Evolutionary conservation across 352 stramenopile genomes (phyloP), one percentile per base, ranked within the genome.

Genomic region (Pythium graminicola): DNA sequence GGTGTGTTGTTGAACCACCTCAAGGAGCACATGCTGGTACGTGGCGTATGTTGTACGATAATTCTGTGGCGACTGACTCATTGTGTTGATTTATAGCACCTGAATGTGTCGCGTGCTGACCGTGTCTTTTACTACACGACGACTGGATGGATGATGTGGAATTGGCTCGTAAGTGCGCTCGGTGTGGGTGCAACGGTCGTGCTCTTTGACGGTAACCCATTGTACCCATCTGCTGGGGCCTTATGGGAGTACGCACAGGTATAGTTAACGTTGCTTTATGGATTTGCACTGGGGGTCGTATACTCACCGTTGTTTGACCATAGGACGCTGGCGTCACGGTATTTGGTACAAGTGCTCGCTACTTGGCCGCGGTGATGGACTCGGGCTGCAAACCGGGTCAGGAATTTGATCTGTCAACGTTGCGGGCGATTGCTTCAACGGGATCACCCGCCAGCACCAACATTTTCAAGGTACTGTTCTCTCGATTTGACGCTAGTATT

Each of bases 131-230:
- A 88, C 54, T 88, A 88, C 60, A 89, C 77, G 41, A 91, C 81
- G 3, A 91, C 81, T 2, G 81, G 73, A 44, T 89, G 79, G 81
- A 93, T 93, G 83, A 93, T 93, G 83, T 93, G 83, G 83, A 92
- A 93, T 52, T 95, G 82, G 82, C 63, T 89, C 46, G 74, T 86
- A 27, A 86, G 76, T 36, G 73, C 60, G 5, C 72, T 95, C 10
- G 73, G 77, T 16, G 65, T 81, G 51, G 78, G 80, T 24, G 76
- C 80, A 24, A 86, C 81, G 6, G 52, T 95, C 40, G 80, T 95
- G 13, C 57, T 89, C 24, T 92, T 86, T 19, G 81, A 91, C 32
- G 81, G 81, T 29, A 88, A 91, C 44, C 75, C 77, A 38, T 50
- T 86, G 54, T 89, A 86, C 46, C 75, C 75, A 32, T 74, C 65